Conservation (phyloP, 768 basidiomycete genomes). For the Mrakia blollopis region DNA sequence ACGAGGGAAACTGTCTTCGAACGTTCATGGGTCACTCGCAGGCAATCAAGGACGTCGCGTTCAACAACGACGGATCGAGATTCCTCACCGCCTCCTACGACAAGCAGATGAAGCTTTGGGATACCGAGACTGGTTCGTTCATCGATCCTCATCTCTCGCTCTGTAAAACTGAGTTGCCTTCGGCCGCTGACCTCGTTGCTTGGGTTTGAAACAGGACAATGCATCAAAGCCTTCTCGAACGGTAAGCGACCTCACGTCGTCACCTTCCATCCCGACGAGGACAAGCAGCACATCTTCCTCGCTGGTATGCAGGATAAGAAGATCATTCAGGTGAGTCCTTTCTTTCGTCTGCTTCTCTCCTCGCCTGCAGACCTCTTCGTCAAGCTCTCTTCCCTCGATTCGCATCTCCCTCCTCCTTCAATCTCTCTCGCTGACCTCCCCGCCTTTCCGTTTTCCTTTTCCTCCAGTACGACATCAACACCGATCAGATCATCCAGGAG, state of each 20-base stretch:
- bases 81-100: slow-evolving; percentile 94
- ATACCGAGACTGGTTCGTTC: slow-evolving; percentile 76
- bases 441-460: neutral
- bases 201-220: slow-evolving; percentile 65
- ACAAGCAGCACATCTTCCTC: slow-evolving; percentile 92
- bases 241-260: slow-evolving; percentile 96
- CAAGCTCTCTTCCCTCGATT: neutral
- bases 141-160: neutral
- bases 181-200: neutral
- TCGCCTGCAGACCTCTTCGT: neutral
- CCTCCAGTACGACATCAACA: slow-evolving; percentile 83
- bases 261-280: slow-evolving; percentile 89
- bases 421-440: neutral
- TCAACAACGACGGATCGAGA: slow-evolving; percentile 83
- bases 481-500: slow-evolving; percentile 93
- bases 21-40: slow-evolving; percentile 97
- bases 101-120: slow-evolving; percentile 97
- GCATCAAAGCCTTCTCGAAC: slow-evolving; percentile 91
- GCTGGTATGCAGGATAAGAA: slow-evolving; percentile 99
- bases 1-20: slow-evolving; percentile 89
- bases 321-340: slow-evolving; percentile 76
- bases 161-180: neutral
- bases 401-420: no score
- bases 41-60: slow-evolving; percentile 92
- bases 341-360: neutral